phyloP scores from a whole-genome alignment of 2,329 filamentous ascomycete species.

The Didymella exigua region DNA sequence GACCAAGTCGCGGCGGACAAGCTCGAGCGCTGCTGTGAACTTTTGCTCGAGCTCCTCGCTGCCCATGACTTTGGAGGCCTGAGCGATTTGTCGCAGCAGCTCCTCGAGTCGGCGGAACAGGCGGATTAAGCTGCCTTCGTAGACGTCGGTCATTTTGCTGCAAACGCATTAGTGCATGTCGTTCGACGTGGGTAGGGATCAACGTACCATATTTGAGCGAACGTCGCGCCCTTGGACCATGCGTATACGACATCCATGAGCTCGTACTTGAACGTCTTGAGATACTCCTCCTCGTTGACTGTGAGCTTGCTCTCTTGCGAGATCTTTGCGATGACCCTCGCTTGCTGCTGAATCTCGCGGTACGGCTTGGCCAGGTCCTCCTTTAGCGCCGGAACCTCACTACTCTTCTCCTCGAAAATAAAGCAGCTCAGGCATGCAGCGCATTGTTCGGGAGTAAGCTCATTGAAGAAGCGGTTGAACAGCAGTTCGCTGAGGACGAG shows the following conservation, averaged over 20 bases:
- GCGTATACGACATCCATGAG: conserved; percentile 95
- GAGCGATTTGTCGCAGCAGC: conserved; percentile 89
- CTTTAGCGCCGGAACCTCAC: conserved; percentile 71
- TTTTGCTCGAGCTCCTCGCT: conserved; percentile 91
- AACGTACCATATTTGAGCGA: conserved; percentile 92
- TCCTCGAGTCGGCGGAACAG: conserved; percentile 96
- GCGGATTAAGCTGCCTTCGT: conserved; percentile 94
- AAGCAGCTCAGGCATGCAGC: conserved; percentile 90
- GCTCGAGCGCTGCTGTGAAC: conserved; percentile 83
- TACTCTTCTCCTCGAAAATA: conserved; percentile 95
- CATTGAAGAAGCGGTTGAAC: conserved; percentile 98
- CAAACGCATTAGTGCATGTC: conserved; percentile 8
- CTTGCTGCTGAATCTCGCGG: conserved; percentile 84
- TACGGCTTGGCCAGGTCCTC: conserved; percentile 87
- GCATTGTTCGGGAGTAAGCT: conserved; percentile 83
- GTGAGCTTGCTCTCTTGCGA: conserved; percentile 92
- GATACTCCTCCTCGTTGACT: conserved; percentile 94
- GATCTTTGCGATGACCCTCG: conserved; percentile 87
- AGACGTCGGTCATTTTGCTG: conserved; percentile 99
- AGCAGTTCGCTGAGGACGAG: conserved; percentile 89
- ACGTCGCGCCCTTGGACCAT: conserved; percentile 89
- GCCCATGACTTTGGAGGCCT: conserved; percentile 97
- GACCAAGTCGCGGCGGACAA: conserved; percentile 92
- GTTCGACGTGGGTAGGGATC: background rate
- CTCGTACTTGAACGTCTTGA: conserved; percentile 87